Evolutionary conservation across 2,329 filamentous ascomycete genomes (phyloP), one percentile per base, ranked within the genome.

Genomic region (Epichloe scottii): DNA sequence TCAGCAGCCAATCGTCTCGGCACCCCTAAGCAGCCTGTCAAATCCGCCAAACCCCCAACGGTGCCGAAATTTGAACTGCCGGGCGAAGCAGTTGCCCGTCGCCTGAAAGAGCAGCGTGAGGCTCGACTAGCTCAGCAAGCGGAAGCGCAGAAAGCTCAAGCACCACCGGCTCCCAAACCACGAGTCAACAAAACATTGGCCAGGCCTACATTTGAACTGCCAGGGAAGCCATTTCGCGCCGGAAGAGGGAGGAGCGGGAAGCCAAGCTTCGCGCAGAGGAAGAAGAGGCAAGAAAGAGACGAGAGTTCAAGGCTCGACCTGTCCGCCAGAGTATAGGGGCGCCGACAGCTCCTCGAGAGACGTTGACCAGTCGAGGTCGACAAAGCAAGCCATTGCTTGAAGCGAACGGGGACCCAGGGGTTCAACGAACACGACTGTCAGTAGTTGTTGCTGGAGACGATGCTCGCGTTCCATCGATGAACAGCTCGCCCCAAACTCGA

Each of bases 281-380:
- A 57, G 79, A 82, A 56, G 79, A 82, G 56, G 76, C 80, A 54
- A 74, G 70, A 23, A 78, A 72, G 62, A 73, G 74, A 51, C 76
- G 80, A 51, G 78, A 83, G 58, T 84, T 84, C 69, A 84, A 82
- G 62, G 81, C 80, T 5, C 73, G 73, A 37, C 80, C 81, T 17
- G 61, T 79, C 38, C 74, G 74, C 41, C 65, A 69, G 49, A 74
- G 68, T 50, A 60, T 70, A 17, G 65, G 63, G 8, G 65, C 69
- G 2, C 63, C 65, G 44, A 62, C 70, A 5, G 55, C 70, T 4
- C 77, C 78, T 39, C 77, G 79, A 26, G 78, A 79, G 45, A 83
- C 78, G 11, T 63, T 74, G 56, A 67, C 79, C 39, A 84, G 80
- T 62, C 75, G 75, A 37, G 76, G 74, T 41, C 73, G 79, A 34